phyloP scores from a whole-genome alignment of 2,329 filamentous ascomycete genomes.

The Conoideocrella luteorostrata region DNA sequence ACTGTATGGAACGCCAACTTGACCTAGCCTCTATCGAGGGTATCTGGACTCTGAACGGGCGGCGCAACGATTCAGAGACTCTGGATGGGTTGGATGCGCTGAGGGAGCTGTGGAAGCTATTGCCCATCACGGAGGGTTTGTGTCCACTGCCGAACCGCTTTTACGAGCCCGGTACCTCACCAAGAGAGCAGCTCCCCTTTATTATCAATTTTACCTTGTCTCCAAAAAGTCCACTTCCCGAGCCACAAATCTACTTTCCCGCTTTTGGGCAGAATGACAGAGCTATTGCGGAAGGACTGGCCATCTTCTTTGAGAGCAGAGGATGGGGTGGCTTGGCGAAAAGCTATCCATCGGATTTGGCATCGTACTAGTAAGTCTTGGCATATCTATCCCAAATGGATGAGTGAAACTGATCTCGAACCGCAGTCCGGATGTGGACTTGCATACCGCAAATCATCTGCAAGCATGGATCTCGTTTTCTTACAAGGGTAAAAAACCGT shows the following conservation, averaged over 20 bases:
- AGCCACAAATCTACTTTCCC: conserved; percentile 4
- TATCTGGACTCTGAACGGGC: conserved; percentile 3
- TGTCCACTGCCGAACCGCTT: background rate
- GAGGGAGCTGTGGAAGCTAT: background rate
- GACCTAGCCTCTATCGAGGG: conserved; percentile 3
- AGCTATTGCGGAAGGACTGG: background rate
- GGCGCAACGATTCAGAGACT: background rate
- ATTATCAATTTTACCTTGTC: conserved; percentile 3
- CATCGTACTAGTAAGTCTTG: background rate
- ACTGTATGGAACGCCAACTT: background rate
- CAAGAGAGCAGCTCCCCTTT: conserved; percentile 3
- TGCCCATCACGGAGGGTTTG: background rate
- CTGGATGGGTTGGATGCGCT: background rate
- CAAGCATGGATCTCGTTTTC: conserved; percentile 1
- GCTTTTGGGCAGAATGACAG: conserved; percentile 1
- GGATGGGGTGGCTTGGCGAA: background rate
- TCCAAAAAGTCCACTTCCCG: background rate
- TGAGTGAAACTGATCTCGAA: background rate
- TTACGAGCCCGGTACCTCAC: background rate
- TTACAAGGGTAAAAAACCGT: conserved; percentile 1
- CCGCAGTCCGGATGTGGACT: background rate
- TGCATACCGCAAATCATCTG: background rate
- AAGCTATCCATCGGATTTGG: background rate
- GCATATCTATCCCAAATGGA: background rate
- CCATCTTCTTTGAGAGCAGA: background rate